Evolutionary conservation across 148 eudicot genomes (phyloP).

Genomic region (Selenicereus undatus): DNA sequence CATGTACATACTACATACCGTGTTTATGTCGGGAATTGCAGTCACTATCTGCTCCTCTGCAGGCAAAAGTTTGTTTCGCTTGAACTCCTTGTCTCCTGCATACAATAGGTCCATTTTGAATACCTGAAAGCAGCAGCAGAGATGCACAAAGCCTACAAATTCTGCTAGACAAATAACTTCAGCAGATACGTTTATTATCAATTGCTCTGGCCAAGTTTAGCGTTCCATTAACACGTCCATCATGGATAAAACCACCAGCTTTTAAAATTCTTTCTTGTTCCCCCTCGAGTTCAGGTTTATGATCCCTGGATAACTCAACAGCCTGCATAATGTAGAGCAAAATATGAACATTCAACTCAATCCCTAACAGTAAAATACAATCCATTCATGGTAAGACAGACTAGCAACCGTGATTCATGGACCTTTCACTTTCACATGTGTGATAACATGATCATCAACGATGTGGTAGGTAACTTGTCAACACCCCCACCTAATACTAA

Average conservation of each 20-base stretch:
- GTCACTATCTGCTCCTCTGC: slow-evolving; percentile 72
- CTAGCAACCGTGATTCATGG: no score
- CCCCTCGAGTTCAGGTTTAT: slow-evolving; percentile 61
- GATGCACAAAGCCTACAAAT: background rate
- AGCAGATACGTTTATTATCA: slow-evolving; percentile 33
- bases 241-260: slow-evolving; percentile 74
- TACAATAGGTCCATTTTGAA: slow-evolving; percentile 6
- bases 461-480: no score
- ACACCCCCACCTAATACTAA: background rate
- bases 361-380: background rate
- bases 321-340: slow-evolving; percentile 42
- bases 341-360: background rate
- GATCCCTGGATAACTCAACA: slow-evolving; percentile 59
- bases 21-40: slow-evolving; percentile 67
- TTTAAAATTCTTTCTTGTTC: slow-evolving; percentile 64
- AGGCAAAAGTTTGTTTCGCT: slow-evolving; percentile 55
- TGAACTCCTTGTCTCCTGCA: slow-evolving; percentile 77
- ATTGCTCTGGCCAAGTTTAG: slow-evolving; percentile 75
- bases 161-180: slow-evolving; percentile 5
- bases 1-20: slow-evolving; percentile 34
- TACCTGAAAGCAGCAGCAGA: slow-evolving; percentile 2
- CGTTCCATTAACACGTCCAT: slow-evolving; percentile 75
- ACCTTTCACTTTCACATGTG: no score
- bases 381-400: background rate
- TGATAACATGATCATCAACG: no score